Base-by-base conservation (phyloP, 306 rosid genomes). In the Fragaria iinumae region DNA sequence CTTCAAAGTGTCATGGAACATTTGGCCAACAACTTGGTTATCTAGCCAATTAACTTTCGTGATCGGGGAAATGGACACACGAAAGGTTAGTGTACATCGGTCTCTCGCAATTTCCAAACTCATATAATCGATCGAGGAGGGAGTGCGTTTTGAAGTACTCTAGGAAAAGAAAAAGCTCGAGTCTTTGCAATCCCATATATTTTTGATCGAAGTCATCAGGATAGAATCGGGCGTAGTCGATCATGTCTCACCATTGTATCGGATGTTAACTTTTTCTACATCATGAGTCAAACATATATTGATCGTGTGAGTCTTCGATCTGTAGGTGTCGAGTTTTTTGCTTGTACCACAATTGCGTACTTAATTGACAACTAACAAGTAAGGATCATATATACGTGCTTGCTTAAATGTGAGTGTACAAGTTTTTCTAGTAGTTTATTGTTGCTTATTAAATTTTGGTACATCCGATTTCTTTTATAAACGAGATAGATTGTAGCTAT, bases 1-100 rank as follows among this genome's bases (percentile, higher is more conserved):
- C 69, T 71, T 85, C 67, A 55, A 25, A 74, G 76, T 32, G 64
- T 69, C 55, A 78, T 64, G 12, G 69, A 25, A 34, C 44, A 14
- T 64, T 34, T 64, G 44, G 67, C 21, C 43, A 4, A 16, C 43
- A 64, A 4, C 10, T 16, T 32, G 43, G 16, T 32, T 62, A 29
- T 13, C 9, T 32, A 29, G 41, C 41, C 43, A n/a, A n/a, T n/a
- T n/a, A 27, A 32, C 11, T 32, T 32, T 38, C 21, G 38, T 32
- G 39, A 27, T 7, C 29, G 43, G 9, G 43, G 43, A 5, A 29
- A 29, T 29, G 1, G 65, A 3, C 34, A 59, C 65, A 25, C 8
- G 6, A 60, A 21, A 56, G 12, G 34, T 29, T 29, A 29, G 34
- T 29, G 34, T 29, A 29, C 34, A 29, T 29, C 34, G 34, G 3